These are phyloP conservation scores for Dictyostelium citrinum DNA, from an alignment of 78 protist genomes.

Conservation along the genomic window DNA sequence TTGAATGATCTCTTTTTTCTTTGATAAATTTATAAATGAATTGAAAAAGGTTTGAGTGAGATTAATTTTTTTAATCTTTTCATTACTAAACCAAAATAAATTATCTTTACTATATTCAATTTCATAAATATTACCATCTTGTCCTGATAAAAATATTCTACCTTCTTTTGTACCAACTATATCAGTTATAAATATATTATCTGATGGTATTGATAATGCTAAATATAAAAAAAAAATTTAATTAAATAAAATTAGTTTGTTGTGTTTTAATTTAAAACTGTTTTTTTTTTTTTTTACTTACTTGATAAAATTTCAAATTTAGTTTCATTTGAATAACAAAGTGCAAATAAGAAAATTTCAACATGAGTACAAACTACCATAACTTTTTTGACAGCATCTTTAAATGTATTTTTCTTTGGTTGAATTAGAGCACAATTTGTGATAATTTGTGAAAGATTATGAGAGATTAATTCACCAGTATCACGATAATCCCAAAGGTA, in stretches of 20 bases:
- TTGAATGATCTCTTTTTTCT: conserved; percentile 44
- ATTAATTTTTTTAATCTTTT: conserved; percentile 27
- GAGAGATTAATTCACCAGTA: not conserved
- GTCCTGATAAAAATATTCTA: conserved; percentile 71
- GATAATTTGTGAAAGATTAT: conserved; percentile 40
- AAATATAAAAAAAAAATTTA: too few species aligned
- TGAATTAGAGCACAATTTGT: conserved; percentile 12
- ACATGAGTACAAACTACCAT: conserved; percentile 45
- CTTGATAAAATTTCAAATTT: conserved; percentile 33
- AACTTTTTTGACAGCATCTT: conserved; percentile 25
- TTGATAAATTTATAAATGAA: not conserved
- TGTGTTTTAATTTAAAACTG: too few species aligned
- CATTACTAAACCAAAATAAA: conserved; percentile 20
- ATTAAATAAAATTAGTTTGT: too few species aligned
- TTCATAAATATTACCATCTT: conserved; percentile 76
- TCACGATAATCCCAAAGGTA: conserved; percentile 72
- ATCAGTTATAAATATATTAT: conserved; percentile 50
- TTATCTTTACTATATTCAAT: conserved; percentile 36
- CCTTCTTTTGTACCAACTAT: conserved; percentile 80
- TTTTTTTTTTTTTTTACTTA: not conserved
- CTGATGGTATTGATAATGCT: conserved; percentile 57
- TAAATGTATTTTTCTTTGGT: conserved; percentile 32
- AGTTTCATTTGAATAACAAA: not conserved
- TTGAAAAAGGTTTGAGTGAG: conserved; percentile 3
- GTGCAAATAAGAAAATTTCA: conserved; percentile 43